These are phyloP conservation scores for Colletotrichum kahawae DNA, from an alignment of 2,329 filamentous ascomycete genomes.

Conservation along the genomic window DNA sequence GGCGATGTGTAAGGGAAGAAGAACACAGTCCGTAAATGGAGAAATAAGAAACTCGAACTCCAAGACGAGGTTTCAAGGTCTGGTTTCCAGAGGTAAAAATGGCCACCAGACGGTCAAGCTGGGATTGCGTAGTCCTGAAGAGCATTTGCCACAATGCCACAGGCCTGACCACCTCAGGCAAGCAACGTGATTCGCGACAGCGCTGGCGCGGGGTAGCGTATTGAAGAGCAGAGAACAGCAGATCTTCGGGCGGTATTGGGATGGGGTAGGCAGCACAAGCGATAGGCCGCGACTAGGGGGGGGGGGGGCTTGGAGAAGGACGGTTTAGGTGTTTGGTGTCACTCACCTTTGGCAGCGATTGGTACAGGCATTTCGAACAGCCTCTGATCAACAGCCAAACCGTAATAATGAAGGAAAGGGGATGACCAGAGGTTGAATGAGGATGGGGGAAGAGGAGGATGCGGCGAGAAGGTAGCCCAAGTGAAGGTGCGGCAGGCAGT, in stretches of 20 bases:
- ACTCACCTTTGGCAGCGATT: slow-evolving; percentile 23
- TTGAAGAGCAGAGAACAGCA: not conserved
- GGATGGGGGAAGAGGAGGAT: not conserved
- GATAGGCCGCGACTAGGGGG: slow-evolving; percentile 6
- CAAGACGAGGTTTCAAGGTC: not conserved
- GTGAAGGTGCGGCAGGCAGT: not conserved
- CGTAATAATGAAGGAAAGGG: not conserved
- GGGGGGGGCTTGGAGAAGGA: not conserved
- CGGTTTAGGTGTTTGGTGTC: not conserved
- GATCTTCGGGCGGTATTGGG: slow-evolving; percentile 17
- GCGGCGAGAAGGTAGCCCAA: not conserved
- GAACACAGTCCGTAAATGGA: not conserved
- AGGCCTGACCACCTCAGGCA: slow-evolving; percentile 22
- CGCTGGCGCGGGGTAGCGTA: slow-evolving; percentile 15
- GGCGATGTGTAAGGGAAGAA: not conserved
- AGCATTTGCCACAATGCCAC: slow-evolving; percentile 21
- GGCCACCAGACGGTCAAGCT: slow-evolving; percentile 9
- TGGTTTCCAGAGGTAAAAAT: not conserved
- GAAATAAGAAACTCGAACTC: not conserved
- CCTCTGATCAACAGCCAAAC: slow-evolving; percentile 1
- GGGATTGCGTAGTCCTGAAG: slow-evolving; percentile 16
- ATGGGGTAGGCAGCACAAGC: slow-evolving; percentile 5
- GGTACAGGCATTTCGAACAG: slow-evolving; percentile 17
- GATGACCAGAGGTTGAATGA: not conserved
- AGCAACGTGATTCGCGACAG: slow-evolving; percentile 18